Evolutionary conservation across 257 asterid genomes (phyloP).

Genomic region (Handroanthus guayacan): DNA sequence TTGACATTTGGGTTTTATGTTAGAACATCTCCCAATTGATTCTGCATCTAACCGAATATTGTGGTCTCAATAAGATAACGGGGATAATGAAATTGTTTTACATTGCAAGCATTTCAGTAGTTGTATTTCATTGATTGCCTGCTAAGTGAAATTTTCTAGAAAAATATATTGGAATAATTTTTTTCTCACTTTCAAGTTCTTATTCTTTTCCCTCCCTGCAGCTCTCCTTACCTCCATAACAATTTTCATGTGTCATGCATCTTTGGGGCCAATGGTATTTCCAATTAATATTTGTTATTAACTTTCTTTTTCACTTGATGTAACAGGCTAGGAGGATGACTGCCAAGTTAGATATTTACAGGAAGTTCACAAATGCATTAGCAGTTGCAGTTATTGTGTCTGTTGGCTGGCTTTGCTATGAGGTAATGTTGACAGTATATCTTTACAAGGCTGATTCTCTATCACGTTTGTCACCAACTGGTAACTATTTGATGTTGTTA

Average conservation of each 20-base stretch:
- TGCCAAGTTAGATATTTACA: conserved; percentile 83
- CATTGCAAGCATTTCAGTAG: background rate
- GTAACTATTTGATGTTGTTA: background rate
- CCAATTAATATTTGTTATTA: conserved; percentile 33
- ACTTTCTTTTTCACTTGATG: conserved; percentile 33
- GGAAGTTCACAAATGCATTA: conserved; percentile 94
- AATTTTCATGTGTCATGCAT: conserved; percentile 1
- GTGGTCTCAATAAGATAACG: background rate
- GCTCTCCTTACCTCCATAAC: background rate
- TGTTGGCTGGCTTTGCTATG: conserved; percentile 95
- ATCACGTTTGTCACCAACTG: background rate
- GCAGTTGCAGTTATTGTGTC: conserved; percentile 84
- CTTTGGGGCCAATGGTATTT: conserved; percentile 2
- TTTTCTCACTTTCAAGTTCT: background rate
- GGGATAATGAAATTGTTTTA: conserved; percentile 1
- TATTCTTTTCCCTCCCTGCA: background rate
- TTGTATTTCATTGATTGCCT: conserved; percentile 16
- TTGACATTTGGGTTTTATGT: conserved; percentile 5
- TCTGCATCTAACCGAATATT: conserved; percentile 15
- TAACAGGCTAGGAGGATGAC: conserved; percentile 82
- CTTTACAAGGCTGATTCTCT: background rate
- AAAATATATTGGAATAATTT: conserved; percentile 15
- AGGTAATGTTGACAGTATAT: conserved; percentile 56
- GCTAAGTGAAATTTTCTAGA: background rate
- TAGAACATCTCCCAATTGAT: conserved; percentile 15